Evolutionary conservation across 208 protist species (phyloP), one percentile per base, ranked within the genome.

Genomic region (Acanthamoeba culbertsoni): DNA sequence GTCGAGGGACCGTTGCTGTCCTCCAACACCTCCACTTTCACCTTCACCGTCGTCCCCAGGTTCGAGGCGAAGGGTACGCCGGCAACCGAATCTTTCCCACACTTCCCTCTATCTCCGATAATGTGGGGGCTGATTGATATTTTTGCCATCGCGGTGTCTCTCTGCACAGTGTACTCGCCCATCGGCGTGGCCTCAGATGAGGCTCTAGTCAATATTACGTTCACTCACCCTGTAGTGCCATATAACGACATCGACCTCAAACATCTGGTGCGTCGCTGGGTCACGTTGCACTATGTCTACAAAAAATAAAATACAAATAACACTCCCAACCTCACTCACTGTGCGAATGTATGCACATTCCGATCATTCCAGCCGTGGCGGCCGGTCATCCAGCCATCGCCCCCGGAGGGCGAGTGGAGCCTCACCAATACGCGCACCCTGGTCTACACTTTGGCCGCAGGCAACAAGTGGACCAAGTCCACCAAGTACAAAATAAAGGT

Each of bases 151-250:
- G n/a, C n/a, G n/a, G n/a, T n/a, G n/a, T n/a, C n/a, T n/a, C n/a
- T 33, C 28, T 57, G 31, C 8, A 4, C 65, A 68, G 88, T 1
- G 28, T 10, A 79, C 35, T 31, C 37, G 5, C 57, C 45, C 6
- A 43, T 18, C 23, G 88, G 43, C 2, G 42, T 40, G 18, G 20
- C 28, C 33, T 23, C 37, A 12, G 0, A 28, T n/a, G 37, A n/a
- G 8, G 18, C 82, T 18, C 20, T 23, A 8, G 7, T 90, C 82
- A 28, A 16, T 14, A 7, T 93, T 31, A 33, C 43, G 18, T 93
- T 93, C 88, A 93, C 75, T 63, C 88, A 93, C n/a, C 88, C 53
- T n/a, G 31, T 93, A 16, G 88, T 59, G 26, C 55, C 55, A 8
- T 16, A 20, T 2, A 23, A 51, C 42, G 31, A 79, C 63, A 5